phyloP scores from a whole-genome alignment of 2,329 filamentous ascomycete genomes.

The Ambrosiella cleistominuta region DNA sequence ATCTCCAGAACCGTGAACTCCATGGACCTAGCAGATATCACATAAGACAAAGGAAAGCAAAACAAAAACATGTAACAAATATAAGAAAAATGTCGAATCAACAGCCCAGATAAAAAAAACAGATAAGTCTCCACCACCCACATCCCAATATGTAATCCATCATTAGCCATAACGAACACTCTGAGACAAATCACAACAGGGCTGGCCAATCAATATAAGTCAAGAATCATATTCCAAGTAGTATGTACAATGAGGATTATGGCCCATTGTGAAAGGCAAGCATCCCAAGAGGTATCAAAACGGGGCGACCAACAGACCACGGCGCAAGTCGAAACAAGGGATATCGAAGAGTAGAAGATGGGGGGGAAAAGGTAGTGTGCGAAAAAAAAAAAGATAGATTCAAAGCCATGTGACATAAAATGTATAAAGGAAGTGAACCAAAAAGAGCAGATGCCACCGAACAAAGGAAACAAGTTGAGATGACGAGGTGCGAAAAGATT shows the following conservation, averaged over 20 bases:
- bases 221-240: constrained; percentile 10
- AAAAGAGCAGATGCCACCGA: constrained; percentile 3
- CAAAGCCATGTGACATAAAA: constrained; percentile 8
- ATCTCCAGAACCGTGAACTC: constrained; percentile 3
- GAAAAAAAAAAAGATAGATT: constrained; percentile 6
- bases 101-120: background rate
- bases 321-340: background rate
- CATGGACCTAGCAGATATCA: background rate
- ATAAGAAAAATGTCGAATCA: background rate
- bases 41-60: constrained; percentile 1
- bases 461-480: background rate
- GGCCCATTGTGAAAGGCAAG: constrained; percentile 4
- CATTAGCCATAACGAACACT: background rate
- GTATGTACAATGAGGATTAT: constrained; percentile 12
- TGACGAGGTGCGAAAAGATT: background rate
- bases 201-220: background rate
- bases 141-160: background rate
- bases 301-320: constrained; percentile 2
- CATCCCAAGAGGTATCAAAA: constrained; percentile 11
- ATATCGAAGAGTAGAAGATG: background rate
- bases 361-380: background rate
- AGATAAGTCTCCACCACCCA: background rate
- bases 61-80: background rate
- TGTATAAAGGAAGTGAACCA: background rate
- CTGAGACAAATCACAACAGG: background rate